These are phyloP conservation scores for Zancudomyces culisetae DNA, from an alignment of 371 early-diverging fungal genomes.

Conservation along the genomic window DNA sequence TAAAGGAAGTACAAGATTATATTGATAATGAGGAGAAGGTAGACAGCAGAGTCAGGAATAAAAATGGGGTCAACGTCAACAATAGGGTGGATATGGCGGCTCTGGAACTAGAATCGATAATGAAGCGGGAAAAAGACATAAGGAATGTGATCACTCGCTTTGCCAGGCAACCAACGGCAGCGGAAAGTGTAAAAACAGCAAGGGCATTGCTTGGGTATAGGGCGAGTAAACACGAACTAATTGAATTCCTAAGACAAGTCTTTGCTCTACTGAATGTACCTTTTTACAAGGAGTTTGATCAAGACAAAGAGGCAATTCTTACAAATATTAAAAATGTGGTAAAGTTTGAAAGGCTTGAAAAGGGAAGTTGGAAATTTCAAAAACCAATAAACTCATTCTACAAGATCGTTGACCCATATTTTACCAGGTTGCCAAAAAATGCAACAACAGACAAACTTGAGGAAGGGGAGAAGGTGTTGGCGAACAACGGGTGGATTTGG, in stretches of 20 bases:
- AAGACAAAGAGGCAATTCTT: constrained; percentile 46
- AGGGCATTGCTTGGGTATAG: not conserved
- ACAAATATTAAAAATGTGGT: constrained; percentile 57
- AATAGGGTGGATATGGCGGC: not conserved
- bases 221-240: constrained; percentile 6
- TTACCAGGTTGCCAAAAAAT: constrained; percentile 43
- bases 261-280: constrained; percentile 69
- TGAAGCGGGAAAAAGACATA: not conserved
- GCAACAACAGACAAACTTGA: constrained; percentile 2
- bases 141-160: constrained; percentile 1
- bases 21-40: not conserved
- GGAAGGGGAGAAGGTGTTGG: constrained; percentile 32
- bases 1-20: constrained; percentile 17
- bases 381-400: constrained; percentile 28
- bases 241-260: constrained; percentile 18
- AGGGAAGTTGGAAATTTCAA: constrained; percentile 25
- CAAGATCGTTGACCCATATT: constrained; percentile 77
- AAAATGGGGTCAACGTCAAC: not conserved
- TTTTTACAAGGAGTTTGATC: constrained; percentile 65
- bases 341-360: constrained; percentile 68
- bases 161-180: not conserved
- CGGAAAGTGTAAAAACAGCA: constrained; percentile 1
- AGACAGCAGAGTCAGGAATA: no score
- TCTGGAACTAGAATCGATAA: not conserved
- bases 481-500: constrained; percentile 98